Evolutionary conservation across 331 rosid species (phyloP).

Genomic region (Malus hybrid): DNA sequence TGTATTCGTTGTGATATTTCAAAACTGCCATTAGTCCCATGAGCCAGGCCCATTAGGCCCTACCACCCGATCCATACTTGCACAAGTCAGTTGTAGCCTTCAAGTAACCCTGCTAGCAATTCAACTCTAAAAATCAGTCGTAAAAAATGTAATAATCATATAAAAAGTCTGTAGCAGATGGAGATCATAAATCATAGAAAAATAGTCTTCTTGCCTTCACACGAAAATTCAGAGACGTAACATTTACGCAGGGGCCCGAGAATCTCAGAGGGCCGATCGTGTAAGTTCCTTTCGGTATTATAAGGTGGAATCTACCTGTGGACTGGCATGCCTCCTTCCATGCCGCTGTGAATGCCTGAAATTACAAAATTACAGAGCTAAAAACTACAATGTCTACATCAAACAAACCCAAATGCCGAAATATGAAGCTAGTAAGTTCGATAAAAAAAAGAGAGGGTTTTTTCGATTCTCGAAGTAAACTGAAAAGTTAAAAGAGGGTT

Average conservation of each 20-base stretch:
- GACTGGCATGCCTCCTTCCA: constrained; percentile 41
- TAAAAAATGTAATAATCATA: no score
- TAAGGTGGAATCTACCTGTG: constrained; percentile 24
- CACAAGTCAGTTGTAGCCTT: constrained; percentile 40
- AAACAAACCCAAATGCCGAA: background rate
- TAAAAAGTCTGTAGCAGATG: background rate
- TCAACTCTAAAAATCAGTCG: background rate
- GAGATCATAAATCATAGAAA: background rate
- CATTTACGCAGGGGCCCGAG: constrained; percentile 38
- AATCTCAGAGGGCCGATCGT: constrained; percentile 31
- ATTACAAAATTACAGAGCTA: background rate
- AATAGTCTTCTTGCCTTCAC: constrained; percentile 27
- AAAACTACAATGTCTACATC: background rate
- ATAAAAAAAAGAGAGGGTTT: no score
- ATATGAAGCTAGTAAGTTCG: no score
- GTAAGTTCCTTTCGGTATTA: constrained; percentile 39
- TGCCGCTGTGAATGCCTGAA: constrained; percentile 34
- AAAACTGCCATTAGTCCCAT: no score
- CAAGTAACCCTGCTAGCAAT: constrained; percentile 35
- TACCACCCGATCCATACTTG: constrained; percentile 18
- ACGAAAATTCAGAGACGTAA: constrained; percentile 21
- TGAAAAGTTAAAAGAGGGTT: background rate
- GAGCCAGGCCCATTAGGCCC: no score
- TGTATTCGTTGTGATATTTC: no score
- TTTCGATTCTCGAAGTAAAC: background rate